Conservation (phyloP, 108 stramenopile species). For the Conticribra guillardii region DNA sequence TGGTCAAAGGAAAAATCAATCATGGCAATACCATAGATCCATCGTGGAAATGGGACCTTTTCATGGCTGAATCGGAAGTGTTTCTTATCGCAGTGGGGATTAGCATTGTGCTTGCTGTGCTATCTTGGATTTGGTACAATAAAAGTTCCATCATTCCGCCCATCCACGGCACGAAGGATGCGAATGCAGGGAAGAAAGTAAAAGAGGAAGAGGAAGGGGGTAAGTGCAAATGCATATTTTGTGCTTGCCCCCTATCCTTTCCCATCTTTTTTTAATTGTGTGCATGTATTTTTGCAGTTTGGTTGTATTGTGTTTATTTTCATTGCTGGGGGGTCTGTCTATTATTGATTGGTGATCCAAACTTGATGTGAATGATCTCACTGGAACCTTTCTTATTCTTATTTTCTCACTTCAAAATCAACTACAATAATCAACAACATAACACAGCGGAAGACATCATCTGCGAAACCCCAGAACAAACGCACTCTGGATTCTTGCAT, state of each 20-base stretch:
- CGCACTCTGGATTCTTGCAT: slow-evolving; percentile 42
- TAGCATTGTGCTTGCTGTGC: slow-evolving; percentile 25
- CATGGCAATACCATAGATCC: not conserved
- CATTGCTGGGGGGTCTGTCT: not conserved
- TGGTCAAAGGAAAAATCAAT: not conserved
- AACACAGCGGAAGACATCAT: slow-evolving; percentile 47
- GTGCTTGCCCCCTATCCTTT: slow-evolving; percentile 28
- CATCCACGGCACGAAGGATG: not conserved
- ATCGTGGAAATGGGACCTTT: slow-evolving; percentile 22
- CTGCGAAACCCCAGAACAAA: slow-evolving; percentile 44
- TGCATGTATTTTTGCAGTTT: not conserved
- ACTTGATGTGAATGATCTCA: not conserved
- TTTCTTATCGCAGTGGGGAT: slow-evolving; percentile 27
- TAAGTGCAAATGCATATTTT: slow-evolving; percentile 29
- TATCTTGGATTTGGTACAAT: slow-evolving; percentile 40
- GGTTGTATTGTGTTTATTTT: slow-evolving; percentile 1
- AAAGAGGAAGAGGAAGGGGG: slow-evolving; percentile 38
- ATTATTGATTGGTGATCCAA: not conserved
- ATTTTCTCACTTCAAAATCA: not conserved
- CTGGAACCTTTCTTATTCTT: not conserved
- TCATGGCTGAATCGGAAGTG: slow-evolving; percentile 35
- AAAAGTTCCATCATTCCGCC: too few species aligned
- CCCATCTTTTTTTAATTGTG: slow-evolving; percentile 5
- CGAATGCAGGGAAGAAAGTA: not conserved
- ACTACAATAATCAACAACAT: not conserved